Percentiles rank a stretch among this genome's conserved stretches.
Evolutionary conservation across 2,329 filamentous ascomycete genomes (phyloP).

Genomic region (Neoscytalidium dimidiatum): DNA sequence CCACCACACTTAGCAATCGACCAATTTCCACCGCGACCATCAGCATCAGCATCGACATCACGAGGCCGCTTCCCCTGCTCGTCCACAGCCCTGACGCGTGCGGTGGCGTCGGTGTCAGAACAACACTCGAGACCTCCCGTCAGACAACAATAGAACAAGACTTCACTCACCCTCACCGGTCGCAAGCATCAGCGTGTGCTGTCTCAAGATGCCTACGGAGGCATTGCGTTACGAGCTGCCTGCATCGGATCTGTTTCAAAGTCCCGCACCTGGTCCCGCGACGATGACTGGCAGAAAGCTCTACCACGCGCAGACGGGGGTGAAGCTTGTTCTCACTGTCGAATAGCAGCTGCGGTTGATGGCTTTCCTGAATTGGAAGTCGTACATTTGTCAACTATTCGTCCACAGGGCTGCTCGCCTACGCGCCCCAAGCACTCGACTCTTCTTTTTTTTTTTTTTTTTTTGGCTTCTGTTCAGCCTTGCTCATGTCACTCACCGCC

Average conservation of each 20-base stretch:
- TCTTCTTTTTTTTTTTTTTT: too few species aligned
- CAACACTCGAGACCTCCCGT: background rate
- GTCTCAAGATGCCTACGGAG: background rate
- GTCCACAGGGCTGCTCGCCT: background rate
- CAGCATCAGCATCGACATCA: background rate
- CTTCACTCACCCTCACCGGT: background rate
- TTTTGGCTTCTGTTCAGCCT: background rate
- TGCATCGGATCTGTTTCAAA: slow-evolving; percentile 8
- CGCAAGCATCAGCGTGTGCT: too few species aligned
- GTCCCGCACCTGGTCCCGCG: background rate
- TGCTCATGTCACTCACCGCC: background rate
- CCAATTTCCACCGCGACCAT: slow-evolving; percentile 11
- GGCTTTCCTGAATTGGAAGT: background rate
- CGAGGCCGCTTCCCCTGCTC: background rate
- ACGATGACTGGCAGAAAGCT: background rate
- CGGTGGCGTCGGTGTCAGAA: background rate
- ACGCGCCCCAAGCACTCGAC: too few species aligned
- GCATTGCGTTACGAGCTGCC: slow-evolving; percentile 3
- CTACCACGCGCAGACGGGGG: background rate
- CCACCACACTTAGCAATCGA: background rate
- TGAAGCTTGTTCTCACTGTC: background rate
- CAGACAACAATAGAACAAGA: slow-evolving; percentile 3
- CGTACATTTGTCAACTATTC: background rate
- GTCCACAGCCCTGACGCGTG: background rate
- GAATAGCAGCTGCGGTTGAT: background rate